Conservation (phyloP, 139 green algal species). For the Pleodorina starrii region DNA sequence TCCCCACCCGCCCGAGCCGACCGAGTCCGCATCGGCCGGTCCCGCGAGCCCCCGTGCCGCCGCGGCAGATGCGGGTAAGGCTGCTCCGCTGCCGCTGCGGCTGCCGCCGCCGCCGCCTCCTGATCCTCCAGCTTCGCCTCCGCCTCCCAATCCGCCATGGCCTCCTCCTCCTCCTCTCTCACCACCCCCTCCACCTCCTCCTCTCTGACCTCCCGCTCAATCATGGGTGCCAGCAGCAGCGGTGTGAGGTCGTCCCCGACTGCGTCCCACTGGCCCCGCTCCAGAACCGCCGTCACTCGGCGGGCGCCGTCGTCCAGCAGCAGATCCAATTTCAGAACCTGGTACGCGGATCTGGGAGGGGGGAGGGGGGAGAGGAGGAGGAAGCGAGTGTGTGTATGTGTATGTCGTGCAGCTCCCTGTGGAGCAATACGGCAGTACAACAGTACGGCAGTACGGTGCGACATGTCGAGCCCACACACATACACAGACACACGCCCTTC, state of each 20-base stretch:
- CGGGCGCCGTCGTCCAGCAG: constrained; percentile 33
- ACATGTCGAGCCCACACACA: no score
- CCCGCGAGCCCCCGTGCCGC: not conserved
- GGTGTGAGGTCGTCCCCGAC: constrained; percentile 24
- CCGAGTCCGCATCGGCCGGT: not conserved
- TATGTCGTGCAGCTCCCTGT: no score
- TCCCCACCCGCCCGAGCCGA: not conserved
- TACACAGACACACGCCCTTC: no score
- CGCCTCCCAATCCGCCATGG: not conserved
- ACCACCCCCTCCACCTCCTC: not conserved
- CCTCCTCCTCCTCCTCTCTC: not conserved
- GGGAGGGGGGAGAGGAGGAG: not conserved
- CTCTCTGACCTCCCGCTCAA: not conserved
- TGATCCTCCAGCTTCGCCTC: not conserved
- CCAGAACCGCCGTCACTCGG: constrained; percentile 3
- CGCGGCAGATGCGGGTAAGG: not conserved
- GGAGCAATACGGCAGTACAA: not conserved
- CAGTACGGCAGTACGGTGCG: no score
- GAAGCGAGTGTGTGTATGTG: not conserved
- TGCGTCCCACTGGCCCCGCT: constrained; percentile 50
- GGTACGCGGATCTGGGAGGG: constrained; percentile 35
- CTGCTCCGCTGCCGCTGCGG: not conserved
- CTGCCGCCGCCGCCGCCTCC: not conserved
- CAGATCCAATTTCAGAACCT: constrained; percentile 48
- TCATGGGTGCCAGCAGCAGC: constrained; percentile 25